Percentiles rank a stretch among this genome's conserved stretches.
Evolutionary conservation across 73 alveolate species (phyloP).

Genomic region (Paramecium tetraurelia): DNA sequence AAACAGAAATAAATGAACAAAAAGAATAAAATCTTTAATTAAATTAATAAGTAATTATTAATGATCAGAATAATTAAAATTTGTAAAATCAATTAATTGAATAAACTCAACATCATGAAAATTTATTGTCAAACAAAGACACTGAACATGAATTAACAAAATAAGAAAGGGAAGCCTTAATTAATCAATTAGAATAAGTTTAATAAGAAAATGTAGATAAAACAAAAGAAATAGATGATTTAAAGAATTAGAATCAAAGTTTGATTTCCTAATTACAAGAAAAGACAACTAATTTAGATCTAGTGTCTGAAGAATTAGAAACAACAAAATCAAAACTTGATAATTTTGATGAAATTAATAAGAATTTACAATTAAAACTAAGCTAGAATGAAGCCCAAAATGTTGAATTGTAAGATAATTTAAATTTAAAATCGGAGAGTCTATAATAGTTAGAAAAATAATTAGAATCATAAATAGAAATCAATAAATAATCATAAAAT

Average conservation of each 20-base stretch:
- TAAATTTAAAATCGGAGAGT: neutral
- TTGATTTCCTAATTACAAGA: neutral
- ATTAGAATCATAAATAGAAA: neutral
- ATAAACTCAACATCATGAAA: neutral
- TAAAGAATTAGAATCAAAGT: neutral
- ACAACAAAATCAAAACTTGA: neutral
- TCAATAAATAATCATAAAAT: neutral
- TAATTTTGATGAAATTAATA: neutral
- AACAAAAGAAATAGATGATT: neutral
- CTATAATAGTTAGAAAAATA: neutral
- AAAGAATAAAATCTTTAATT: neutral
- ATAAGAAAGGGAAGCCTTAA: neutral
- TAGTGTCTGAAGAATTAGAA: neutral
- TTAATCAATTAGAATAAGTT: neutral
- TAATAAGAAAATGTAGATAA: neutral
- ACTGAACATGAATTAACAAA: neutral
- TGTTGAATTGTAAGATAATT: neutral
- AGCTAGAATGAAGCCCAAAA: neutral
- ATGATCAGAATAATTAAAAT: neutral
- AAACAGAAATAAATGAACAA: neutral
- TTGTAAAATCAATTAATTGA: neutral
- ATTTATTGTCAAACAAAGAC: neutral
- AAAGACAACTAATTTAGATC: neutral
- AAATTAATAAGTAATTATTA: neutral
- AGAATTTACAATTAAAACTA: neutral